A percentile compares a stretch with the other conserved stretches of the same genome.
Conservation (phyloP, 225 moss, liverwort and hornwort species). For the Pseudisothecium myosuroides region DNA sequence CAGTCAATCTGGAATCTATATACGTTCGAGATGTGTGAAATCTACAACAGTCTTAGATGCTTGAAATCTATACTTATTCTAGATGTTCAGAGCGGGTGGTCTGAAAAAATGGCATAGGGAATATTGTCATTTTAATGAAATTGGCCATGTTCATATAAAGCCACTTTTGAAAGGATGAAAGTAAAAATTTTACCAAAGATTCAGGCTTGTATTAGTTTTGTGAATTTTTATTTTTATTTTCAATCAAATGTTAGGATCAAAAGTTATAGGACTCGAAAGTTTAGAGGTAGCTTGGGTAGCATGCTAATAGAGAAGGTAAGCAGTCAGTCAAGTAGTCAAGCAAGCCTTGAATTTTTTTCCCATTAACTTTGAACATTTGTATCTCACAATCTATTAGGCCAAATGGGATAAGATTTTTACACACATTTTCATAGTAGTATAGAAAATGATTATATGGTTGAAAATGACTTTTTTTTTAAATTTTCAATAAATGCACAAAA, state of each 20-base stretch:
- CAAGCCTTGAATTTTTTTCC: too few relatives aligned
- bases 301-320: neutral
- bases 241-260: neutral
- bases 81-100: too few relatives aligned
- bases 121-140: too few relatives aligned
- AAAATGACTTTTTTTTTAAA: too few relatives aligned
- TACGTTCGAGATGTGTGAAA: too few relatives aligned
- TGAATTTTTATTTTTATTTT: neutral
- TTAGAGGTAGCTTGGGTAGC: accelerated
- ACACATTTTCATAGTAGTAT: neutral
- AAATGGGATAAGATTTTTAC: neutral
- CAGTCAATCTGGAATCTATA: too few relatives aligned
- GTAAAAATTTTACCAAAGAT: neutral
- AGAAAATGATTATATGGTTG: neutral
- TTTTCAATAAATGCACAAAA: neutral
- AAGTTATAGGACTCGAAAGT: neutral
- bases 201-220: accelerated
- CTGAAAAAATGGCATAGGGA: too few relatives aligned
- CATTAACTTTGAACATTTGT: neutral
- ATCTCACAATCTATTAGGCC: too few relatives aligned
- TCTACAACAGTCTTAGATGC: too few relatives aligned
- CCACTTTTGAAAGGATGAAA: neutral
- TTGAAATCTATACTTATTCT: too few relatives aligned
- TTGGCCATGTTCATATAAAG: too few relatives aligned
- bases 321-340: too few relatives aligned